Base-by-base conservation (phyloP, 1,284 basidiomycete species). In the Tylopilus orsonianus region DNA sequence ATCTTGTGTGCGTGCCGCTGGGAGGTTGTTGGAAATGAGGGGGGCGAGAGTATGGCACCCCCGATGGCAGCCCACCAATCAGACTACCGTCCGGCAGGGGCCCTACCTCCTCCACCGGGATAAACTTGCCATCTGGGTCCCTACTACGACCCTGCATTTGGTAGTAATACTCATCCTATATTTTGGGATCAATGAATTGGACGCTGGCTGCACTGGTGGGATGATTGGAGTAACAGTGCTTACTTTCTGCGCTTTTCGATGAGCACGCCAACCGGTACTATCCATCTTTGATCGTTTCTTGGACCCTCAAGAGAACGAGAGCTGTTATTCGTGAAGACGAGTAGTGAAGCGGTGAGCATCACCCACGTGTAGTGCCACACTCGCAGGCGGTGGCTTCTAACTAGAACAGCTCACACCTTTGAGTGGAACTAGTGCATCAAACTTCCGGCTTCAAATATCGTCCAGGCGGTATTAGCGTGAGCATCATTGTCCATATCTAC, bases 261-360 rank as follows among this genome's bases (percentile, higher is more conserved):
- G 72, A 35, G 85, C 83, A 56, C 77, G 77, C 85, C 85, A 88
- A 44, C 86, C 86, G 48, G 79, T 70, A 48, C 77, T 80, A 61
- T 87, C 85, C 85, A 88, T 87, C 39, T 18, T 39, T 32, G 33
- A 32, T 20, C 23, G 40, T 23, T 41, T 19, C 23, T 46, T 36
- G 34, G 5, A 13, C 37, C 5, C 19, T 36, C 39, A 27, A 2
- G 16, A 24, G 8, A 33, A 41, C 36, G 35, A 41, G 20, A 32
- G 23, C n/a, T 20, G 27, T 5, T 4, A 20, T n/a, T n/a, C n/a
- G 8, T 19, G 12, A 26, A 14, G 14, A 22, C 2, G n/a, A 32
- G 16, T 16, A 8, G 9, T n/a, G n/a, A n/a, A n/a, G n/a, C n/a
- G n/a, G n/a, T n/a, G n/a, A n/a, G n/a, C n/a, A n/a, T n/a, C n/a